Evolutionary conservation across 2,329 filamentous ascomycete genomes (phyloP).

Genomic region (Sclerotinia trifoliorum): DNA sequence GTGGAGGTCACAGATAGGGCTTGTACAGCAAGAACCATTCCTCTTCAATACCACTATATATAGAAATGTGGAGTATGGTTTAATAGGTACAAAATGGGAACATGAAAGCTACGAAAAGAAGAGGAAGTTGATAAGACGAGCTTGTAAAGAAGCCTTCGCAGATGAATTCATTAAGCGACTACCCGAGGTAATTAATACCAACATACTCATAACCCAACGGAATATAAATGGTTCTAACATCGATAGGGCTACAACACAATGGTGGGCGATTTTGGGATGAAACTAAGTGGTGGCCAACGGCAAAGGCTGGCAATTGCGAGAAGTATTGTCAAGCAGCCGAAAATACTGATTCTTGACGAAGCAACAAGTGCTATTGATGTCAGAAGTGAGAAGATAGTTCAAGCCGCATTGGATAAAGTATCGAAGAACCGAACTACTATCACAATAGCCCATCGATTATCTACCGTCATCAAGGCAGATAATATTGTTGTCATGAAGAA

Average conservation of each 20-base stretch:
- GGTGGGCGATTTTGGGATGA: constrained; percentile 73
- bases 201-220: background rate
- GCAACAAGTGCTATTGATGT: constrained; percentile 70
- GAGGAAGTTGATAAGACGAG: constrained; percentile 39
- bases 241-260: constrained; percentile 62
- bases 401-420: constrained; percentile 78
- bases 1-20: constrained; percentile 49
- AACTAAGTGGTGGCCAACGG: constrained; percentile 76
- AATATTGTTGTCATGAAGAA: constrained; percentile 78
- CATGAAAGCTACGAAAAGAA: constrained; percentile 24
- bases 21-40: constrained; percentile 56
- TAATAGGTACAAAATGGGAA: constrained; percentile 31
- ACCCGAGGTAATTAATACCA: constrained; percentile 42
- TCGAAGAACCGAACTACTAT: constrained; percentile 83
- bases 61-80: constrained; percentile 30
- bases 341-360: constrained; percentile 59
- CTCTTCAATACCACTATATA: constrained; percentile 51
- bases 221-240: background rate
- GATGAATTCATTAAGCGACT: constrained; percentile 54
- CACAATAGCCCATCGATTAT: constrained; percentile 87
- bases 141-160: constrained; percentile 56
- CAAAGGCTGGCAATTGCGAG: constrained; percentile 73
- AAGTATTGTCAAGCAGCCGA: constrained; percentile 50
- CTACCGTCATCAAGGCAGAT: constrained; percentile 86
- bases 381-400: constrained; percentile 86